Conservation (phyloP, 2,329 filamentous ascomycete genomes). For the Stachybotrys chlorohalonatus region DNA sequence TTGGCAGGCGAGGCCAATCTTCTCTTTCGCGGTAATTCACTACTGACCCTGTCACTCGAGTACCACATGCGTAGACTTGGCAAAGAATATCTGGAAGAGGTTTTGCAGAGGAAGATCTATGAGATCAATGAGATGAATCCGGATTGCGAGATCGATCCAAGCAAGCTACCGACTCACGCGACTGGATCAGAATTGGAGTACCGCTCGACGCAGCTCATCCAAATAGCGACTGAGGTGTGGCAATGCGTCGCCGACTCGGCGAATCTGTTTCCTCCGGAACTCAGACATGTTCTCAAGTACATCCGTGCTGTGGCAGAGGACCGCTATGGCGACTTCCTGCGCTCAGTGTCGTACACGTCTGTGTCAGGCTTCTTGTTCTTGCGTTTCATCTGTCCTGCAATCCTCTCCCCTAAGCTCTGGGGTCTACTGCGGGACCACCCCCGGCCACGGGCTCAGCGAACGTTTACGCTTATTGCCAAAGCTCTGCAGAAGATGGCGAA, state of each 20-base stretch:
- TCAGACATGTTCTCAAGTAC: constrained; percentile 81
- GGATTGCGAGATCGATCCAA: constrained; percentile 92
- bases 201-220: constrained; percentile 73
- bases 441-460: constrained; percentile 72
- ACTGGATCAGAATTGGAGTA: constrained; percentile 61
- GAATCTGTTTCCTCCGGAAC: constrained; percentile 65
- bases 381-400: constrained; percentile 92
- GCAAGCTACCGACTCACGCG: constrained; percentile 47
- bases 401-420: constrained; percentile 90
- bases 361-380: constrained; percentile 93
- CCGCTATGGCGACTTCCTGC: constrained; percentile 84
- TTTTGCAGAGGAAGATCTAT: constrained; percentile 72
- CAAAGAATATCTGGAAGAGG: constrained; percentile 84
- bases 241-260: constrained; percentile 70
- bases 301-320: constrained; percentile 89
- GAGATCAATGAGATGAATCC: constrained; percentile 88
- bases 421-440: constrained; percentile 78
- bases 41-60: constrained; percentile 88
- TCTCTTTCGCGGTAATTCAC: constrained; percentile 87
- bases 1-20: constrained; percentile 85
- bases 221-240: constrained; percentile 77
- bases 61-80: constrained; percentile 92
- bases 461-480: constrained; percentile 86
- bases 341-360: constrained; percentile 85
- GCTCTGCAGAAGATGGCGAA: constrained; percentile 86